Evolutionary conservation across 2,329 filamentous ascomycete species (phyloP).

Genomic region (Akanthomyces lecanii): DNA sequence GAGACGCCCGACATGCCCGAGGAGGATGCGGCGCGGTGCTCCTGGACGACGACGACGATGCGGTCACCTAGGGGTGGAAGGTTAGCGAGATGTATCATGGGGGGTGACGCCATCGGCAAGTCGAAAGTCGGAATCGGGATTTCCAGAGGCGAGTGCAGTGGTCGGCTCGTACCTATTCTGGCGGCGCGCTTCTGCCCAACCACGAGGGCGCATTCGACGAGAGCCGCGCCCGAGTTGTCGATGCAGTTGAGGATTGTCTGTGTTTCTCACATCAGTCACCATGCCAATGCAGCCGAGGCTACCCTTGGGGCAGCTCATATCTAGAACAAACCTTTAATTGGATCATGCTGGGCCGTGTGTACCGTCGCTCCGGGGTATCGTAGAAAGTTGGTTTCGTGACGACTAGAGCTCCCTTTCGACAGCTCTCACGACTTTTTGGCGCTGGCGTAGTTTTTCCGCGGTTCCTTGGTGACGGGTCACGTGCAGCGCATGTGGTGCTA

Average conservation of each 20-base stretch:
- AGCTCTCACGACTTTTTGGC: constrained; percentile 10
- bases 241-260: constrained; percentile 98
- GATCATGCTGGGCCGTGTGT: constrained; percentile 64
- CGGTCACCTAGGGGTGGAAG: constrained; percentile 66
- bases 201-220: constrained; percentile 94
- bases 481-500: neutral
- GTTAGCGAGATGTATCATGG: neutral
- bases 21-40: constrained; percentile 76
- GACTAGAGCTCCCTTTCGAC: neutral
- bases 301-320: rapidly evolving
- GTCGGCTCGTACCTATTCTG: constrained; percentile 68
- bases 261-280: neutral
- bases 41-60: constrained; percentile 96
- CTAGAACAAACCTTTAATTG: constrained; percentile 67
- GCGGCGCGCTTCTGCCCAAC: constrained; percentile 86
- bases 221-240: constrained; percentile 96
- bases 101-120: neutral
- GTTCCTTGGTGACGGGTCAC: constrained; percentile 1
- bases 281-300: neutral
- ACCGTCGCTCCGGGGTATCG: neutral
- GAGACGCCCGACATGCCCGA: constrained; percentile 67
- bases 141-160: too few species aligned
- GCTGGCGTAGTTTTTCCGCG: constrained; percentile 2
- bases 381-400: neutral
- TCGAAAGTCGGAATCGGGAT: too few species aligned